phyloP scores from a whole-genome alignment of 495 filamentous ascomycete species.

The Hypoxylon rickii region DNA sequence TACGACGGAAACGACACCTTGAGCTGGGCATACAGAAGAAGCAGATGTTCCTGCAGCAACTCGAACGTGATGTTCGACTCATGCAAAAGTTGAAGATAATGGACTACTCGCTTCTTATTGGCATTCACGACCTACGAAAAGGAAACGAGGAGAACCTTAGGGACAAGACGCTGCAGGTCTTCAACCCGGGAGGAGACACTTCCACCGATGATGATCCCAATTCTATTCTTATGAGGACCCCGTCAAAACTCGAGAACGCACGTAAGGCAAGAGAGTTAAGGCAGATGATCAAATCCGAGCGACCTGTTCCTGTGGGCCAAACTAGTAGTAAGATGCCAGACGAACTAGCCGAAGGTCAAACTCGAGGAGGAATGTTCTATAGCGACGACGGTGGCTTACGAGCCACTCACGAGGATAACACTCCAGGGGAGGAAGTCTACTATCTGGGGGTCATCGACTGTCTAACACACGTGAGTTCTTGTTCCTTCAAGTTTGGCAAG shows the following conservation, averaged over 20 bases:
- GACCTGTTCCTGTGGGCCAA: constrained; percentile 87
- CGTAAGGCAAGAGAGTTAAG: constrained; percentile 90
- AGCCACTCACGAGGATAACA: constrained; percentile 89
- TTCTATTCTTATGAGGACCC: constrained; percentile 80
- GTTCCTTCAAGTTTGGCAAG: neutral
- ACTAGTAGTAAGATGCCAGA: constrained; percentile 87
- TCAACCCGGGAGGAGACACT: constrained; percentile 82
- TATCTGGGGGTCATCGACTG: constrained; percentile 98
- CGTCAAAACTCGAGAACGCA: constrained; percentile 90
- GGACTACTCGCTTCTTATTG: constrained; percentile 96
- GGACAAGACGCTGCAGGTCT: constrained; percentile 92
- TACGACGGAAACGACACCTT: constrained; percentile 80
- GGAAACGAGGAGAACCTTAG: constrained; percentile 96
- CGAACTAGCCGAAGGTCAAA: constrained; percentile 68
- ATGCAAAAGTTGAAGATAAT: constrained; percentile 91
- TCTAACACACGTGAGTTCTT: constrained; percentile 79
- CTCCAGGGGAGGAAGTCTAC: constrained; percentile 88
- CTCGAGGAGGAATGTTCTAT: constrained; percentile 65
- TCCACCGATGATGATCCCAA: constrained; percentile 56
- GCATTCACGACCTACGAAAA: constrained; percentile 85
- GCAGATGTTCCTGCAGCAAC: constrained; percentile 81
- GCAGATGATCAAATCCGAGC: constrained; percentile 89
- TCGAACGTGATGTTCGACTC: constrained; percentile 82
- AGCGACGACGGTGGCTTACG: constrained; percentile 92
- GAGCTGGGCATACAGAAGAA: constrained; percentile 89